These are phyloP conservation scores for Paramecium caudatum DNA, from an alignment of 73 alveolate genomes.

Conservation along the genomic window DNA sequence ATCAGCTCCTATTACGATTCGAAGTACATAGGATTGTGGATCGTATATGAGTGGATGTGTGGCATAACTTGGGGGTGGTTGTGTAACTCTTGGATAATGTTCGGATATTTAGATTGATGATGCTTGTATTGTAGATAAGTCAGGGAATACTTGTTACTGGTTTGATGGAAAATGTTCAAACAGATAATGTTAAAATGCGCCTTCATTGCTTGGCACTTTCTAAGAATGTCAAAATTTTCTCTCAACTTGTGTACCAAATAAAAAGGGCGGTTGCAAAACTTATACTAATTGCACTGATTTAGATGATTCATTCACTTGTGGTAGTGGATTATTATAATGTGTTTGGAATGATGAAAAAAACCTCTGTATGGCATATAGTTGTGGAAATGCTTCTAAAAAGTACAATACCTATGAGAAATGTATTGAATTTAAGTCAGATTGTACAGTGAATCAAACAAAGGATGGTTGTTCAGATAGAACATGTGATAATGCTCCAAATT, in stretches of 20 bases:
- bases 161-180: not conserved
- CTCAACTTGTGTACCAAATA: not conserved
- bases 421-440: not conserved
- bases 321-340: not conserved
- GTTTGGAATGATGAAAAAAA: not conserved
- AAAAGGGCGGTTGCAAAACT: conserved; percentile 31
- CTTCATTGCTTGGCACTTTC: not conserved
- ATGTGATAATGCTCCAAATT: conserved; percentile 29
- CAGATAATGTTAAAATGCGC: conserved; percentile 37
- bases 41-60: conserved; percentile 13
- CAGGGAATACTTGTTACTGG: conserved; percentile 54
- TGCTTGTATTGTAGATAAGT: not conserved
- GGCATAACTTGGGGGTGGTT: not conserved
- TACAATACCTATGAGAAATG: not conserved
- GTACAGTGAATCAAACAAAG: conserved; percentile 49
- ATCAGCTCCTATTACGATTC: not conserved
- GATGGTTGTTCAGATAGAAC: conserved; percentile 56
- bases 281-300: not conserved
- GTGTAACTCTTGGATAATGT: not conserved
- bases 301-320: not conserved
- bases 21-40: not conserved
- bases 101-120: not conserved
- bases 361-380: not conserved
- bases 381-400: not conserved
- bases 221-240: not conserved